These are phyloP conservation scores for Chlamydomonas incerta DNA, from an alignment of 139 green algal genomes.

Conservation along the genomic window DNA sequence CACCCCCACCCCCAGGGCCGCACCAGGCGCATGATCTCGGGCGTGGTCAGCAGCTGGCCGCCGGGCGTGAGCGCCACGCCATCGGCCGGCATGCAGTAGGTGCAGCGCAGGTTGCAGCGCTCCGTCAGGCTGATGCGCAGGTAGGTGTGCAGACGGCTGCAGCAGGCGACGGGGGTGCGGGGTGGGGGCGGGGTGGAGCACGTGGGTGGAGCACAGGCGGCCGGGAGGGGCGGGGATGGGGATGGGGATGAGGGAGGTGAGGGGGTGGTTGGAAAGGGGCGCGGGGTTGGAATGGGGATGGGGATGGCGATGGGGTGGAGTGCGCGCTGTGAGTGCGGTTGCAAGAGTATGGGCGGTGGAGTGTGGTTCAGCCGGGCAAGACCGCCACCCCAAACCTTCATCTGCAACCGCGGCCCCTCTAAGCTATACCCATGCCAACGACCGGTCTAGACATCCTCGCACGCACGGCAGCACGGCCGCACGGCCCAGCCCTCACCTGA, in stretches of 20 bases:
- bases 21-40: conserved; percentile 87
- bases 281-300: not conserved
- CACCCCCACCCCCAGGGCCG: not conserved
- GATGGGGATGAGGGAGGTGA: not conserved
- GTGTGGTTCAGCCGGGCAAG: too few species aligned
- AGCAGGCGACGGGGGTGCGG: not conserved
- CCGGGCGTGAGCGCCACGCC: conserved; percentile 90
- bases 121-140: conserved; percentile 98
- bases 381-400: too few species aligned
- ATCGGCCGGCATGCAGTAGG: conserved; percentile 99
- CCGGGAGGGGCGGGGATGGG: not conserved
- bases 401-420: too few species aligned
- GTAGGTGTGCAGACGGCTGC: conserved; percentile 94
- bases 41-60: conserved; percentile 75
- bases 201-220: too few species aligned
- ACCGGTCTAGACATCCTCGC: too few species aligned
- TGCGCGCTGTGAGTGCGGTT: too few species aligned
- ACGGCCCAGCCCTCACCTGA: too few species aligned
- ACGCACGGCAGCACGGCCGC: too few species aligned
- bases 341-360: too few species aligned
- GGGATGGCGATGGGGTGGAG: not conserved
- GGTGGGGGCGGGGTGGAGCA: too few species aligned
- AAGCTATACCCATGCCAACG: too few species aligned
- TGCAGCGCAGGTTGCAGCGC: conserved; percentile 97
- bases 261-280: not conserved